These are phyloP conservation scores for Epichloe typhina DNA, from an alignment of 2,329 filamentous ascomycete genomes.

Conservation along the genomic window DNA sequence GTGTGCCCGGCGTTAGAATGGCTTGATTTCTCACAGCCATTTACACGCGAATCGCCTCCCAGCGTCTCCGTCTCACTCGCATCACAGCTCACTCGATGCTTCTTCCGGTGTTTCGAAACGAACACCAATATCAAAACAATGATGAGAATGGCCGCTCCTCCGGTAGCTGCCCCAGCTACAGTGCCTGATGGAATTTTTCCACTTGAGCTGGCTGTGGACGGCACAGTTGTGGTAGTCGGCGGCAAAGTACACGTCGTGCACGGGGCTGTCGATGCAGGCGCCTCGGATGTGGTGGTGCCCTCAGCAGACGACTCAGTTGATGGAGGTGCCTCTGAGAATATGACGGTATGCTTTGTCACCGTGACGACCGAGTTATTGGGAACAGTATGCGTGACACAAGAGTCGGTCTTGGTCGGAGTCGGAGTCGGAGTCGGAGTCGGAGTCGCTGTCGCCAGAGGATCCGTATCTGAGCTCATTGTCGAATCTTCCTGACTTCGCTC, in stretches of 20 bases:
- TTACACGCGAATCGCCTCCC: background rate
- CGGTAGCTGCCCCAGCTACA: conserved; percentile 21
- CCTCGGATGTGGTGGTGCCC: background rate
- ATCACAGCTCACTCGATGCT: conserved; percentile 2
- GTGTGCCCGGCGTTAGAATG: conserved; percentile 13
- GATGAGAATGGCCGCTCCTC: conserved; percentile 15
- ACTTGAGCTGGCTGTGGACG: background rate
- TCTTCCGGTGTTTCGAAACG: conserved; percentile 9
- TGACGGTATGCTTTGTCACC: conserved; percentile 21
- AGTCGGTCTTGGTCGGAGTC: conserved; percentile 18
- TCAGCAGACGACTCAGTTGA: conserved; percentile 3
- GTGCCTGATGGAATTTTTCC: conserved; percentile 15
- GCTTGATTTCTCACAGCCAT: conserved; percentile 1
- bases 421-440: background rate
- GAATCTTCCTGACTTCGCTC: background rate
- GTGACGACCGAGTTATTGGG: conserved; percentile 22
- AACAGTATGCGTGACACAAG: conserved; percentile 23
- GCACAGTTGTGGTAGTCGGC: background rate
- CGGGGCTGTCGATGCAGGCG: background rate
- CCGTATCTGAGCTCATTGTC: background rate
- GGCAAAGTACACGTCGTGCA: background rate
- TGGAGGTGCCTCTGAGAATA: conserved; percentile 15
- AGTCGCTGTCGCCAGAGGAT: background rate
- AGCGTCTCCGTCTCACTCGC: conserved; percentile 6
- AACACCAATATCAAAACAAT: conserved; percentile 13